Percentiles rank a stretch among this genome's conserved stretches.
Evolutionary conservation across 495 filamentous ascomycete species (phyloP).

Genomic region (Neurospora tetrasperma): DNA sequence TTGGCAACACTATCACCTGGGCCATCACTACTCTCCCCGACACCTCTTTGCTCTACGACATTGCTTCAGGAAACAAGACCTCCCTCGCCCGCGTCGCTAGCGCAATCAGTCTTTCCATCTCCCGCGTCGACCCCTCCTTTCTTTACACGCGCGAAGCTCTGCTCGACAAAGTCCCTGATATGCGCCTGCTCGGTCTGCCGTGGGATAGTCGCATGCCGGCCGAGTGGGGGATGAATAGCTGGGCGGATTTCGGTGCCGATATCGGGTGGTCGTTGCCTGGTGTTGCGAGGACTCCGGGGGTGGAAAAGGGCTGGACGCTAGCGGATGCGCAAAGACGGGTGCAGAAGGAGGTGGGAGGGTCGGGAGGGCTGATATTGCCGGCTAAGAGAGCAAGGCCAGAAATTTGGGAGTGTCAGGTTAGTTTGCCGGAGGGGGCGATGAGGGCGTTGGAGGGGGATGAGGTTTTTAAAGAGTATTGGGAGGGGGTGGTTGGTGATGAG

Average conservation of each 20-base stretch:
- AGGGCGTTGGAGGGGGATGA: neutral
- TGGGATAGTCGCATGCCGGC: neutral
- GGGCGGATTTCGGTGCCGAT: neutral
- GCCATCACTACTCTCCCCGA: neutral
- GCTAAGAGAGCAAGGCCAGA: neutral
- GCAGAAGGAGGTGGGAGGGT: neutral
- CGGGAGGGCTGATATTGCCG: neutral
- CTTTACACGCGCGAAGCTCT: neutral
- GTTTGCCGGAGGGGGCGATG: neutral
- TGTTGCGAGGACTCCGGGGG: neutral
- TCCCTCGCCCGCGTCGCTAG: neutral
- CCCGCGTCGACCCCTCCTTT: neutral
- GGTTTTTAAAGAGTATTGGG: neutral
- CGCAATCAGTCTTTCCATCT: neutral
- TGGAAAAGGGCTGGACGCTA: neutral
- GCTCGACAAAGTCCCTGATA: neutral
- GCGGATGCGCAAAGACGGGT: neutral
- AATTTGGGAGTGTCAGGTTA: neutral
- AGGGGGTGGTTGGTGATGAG: neutral
- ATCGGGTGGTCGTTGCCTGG: neutral
- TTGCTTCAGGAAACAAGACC: neutral
- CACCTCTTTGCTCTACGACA: neutral
- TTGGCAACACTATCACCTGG: slow-evolving; percentile 1
- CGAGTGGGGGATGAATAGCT: neutral
- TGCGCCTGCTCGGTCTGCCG: neutral